Evolutionary conservation across 768 basidiomycete genomes (phyloP).

Genomic region (Chlorophyllum brunneum): DNA sequence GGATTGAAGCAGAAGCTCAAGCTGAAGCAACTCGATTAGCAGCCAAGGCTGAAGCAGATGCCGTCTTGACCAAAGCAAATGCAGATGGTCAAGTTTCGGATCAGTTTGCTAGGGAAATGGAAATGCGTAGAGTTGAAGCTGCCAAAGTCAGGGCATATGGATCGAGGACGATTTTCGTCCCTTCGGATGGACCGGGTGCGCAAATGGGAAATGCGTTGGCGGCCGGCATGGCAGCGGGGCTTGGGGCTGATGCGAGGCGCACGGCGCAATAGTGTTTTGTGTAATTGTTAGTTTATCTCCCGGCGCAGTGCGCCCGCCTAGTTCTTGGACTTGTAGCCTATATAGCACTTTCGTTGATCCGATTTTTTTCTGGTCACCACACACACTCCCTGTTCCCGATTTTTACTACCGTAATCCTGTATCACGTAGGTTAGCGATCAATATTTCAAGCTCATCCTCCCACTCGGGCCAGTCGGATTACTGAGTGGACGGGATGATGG

Average conservation of each 20-base stretch:
- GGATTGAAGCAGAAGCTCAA: constrained; percentile 73
- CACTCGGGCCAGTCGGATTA: no score
- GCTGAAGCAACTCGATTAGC: constrained; percentile 75
- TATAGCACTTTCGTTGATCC: no score
- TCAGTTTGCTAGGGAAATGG: constrained; percentile 75
- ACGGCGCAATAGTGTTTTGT: no score
- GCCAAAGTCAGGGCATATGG: constrained; percentile 63
- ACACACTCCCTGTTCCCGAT: no score
- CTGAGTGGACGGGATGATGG: no score
- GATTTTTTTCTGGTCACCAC: no score
- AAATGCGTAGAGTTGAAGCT: constrained; percentile 63
- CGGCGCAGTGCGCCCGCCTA: no score
- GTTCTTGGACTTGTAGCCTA: no score
- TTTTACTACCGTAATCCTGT: no score
- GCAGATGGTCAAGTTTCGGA: constrained; percentile 63
- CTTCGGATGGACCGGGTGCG: constrained; percentile 53
- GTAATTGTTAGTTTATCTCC: no score
- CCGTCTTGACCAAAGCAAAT: constrained; percentile 56
- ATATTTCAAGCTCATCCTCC: no score
- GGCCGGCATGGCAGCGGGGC: constrained; percentile 62
- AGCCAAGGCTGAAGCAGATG: constrained; percentile 72
- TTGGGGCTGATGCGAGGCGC: constrained; percentile 52
- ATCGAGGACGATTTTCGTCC: constrained; percentile 63
- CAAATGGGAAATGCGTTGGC: constrained; percentile 63
- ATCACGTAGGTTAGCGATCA: no score